A percentile compares a stretch with the other conserved stretches of the same genome.
These are phyloP conservation scores for Thalassiosira oceanica DNA, from an alignment of 352 stramenopile species.

Conservation along the genomic window DNA sequence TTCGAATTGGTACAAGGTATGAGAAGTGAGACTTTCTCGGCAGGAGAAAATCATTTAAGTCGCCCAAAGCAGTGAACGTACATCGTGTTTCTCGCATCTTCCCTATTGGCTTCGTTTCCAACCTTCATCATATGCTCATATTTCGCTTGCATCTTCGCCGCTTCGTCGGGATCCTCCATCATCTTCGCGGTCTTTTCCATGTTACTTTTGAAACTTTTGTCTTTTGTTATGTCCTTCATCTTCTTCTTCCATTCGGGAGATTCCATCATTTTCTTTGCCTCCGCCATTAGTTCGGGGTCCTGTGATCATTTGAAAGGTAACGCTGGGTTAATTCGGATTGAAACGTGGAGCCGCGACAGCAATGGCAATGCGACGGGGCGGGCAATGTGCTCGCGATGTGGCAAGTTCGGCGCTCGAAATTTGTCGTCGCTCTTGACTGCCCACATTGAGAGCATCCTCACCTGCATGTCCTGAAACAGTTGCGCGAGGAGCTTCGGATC, in stretches of 20 bases:
- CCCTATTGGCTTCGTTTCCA: constrained; percentile 57
- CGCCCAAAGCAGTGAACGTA: too few relatives aligned
- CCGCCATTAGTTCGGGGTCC: constrained; percentile 78
- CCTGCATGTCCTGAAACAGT: constrained; percentile 81
- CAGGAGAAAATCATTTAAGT: too few relatives aligned
- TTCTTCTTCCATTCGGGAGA: constrained; percentile 78
- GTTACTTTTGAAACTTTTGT: constrained; percentile 70
- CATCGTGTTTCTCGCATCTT: constrained; percentile 60
- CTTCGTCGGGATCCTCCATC: constrained; percentile 75
- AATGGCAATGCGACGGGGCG: too few relatives aligned
- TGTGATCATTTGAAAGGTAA: too few relatives aligned
- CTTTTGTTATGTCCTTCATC: constrained; percentile 76
- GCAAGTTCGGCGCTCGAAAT: too few relatives aligned
- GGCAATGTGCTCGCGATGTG: too few relatives aligned
- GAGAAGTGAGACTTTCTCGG: too few relatives aligned
- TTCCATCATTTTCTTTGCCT: constrained; percentile 82
- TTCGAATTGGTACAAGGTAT: too few relatives aligned
- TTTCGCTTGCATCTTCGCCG: constrained; percentile 71
- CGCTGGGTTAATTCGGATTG: too few relatives aligned
- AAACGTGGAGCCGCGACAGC: too few relatives aligned
- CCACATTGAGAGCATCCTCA: too few relatives aligned
- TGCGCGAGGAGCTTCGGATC: constrained; percentile 79
- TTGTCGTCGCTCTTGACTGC: too few relatives aligned
- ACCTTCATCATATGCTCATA: constrained; percentile 81
- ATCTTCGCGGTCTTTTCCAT: constrained; percentile 57